Evolutionary conservation across 140 eudicot genomes (phyloP), one percentile per base, ranked within the genome.

Genomic region (Stevia rebaudiana): DNA sequence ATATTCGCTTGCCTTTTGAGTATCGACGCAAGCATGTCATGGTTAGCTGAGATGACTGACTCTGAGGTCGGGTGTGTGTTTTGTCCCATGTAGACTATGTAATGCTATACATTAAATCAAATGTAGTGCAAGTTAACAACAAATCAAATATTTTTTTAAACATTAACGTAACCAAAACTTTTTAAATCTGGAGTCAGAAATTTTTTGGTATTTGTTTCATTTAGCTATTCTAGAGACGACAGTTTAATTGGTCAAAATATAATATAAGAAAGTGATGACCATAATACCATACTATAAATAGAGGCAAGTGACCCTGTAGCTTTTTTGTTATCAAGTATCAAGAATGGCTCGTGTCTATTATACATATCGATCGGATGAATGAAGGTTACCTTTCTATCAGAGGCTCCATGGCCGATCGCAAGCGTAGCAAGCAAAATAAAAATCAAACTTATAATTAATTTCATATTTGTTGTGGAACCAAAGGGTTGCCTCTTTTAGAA

Each of bases 61-160:
- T 83, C 80, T 53, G 79, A 75, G 62, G 75, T 74, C 11, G 85
- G 83, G 79, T 78, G 76, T 12, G 80, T 72, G 75, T 75, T 90
- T 44, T 76, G 79, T 46, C 95, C 95, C 95, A 86, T 83, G 81
- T 86, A 86, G 19, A 86, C 83, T 43, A 86, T 76, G 81, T 83
- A 83, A 76, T 83, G 95, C 95, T 83, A 82, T 70, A 75, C 11
- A 19, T 21, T 9, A 3, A 31, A 12, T n/a, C n/a, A n/a, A n/a
- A n/a, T n/a, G n/a, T n/a, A 49, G 28, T 19, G 6, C 36, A 48
- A 59, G 10, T 59, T 59, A 59, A 30, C 47, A 59, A 59, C 31
- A 18, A 10, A 11, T 18, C 5, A 23, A 10, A 18, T 58, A 7
- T 3, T 31, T 31, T 33, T 30, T 3, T 24, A 33, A 33, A 10